phyloP scores from a whole-genome alignment of 129 eudicot genomes.

The Oenanthe sinensis region DNA sequence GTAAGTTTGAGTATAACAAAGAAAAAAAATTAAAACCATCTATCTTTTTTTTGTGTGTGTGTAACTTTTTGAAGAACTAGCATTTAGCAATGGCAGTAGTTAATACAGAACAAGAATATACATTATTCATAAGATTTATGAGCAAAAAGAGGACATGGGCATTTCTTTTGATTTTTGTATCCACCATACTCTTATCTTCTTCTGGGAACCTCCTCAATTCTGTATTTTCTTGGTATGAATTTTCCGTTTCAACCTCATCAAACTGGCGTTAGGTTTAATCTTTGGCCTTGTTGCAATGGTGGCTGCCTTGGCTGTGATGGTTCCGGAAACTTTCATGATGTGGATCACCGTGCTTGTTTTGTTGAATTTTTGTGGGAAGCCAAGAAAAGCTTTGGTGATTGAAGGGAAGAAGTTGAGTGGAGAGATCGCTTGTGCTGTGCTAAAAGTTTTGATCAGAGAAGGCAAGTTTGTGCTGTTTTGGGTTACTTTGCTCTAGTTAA shows the following conservation, averaged over 20 bases:
- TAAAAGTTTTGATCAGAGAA: background rate
- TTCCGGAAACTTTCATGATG: conserved; percentile 69
- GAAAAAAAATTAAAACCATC: background rate
- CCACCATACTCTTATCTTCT: conserved; percentile 41
- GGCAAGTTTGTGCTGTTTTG: conserved; percentile 33
- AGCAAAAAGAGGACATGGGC: conserved; percentile 68
- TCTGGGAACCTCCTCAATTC: conserved; percentile 65
- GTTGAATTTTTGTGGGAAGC: conserved; percentile 40
- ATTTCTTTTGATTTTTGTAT: conserved; percentile 35
- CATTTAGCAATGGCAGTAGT: conserved; percentile 10
- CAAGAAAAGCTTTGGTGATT: conserved; percentile 50
- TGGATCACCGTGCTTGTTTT: conserved; percentile 40
- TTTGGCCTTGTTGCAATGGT: conserved; percentile 69
- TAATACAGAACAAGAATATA: background rate
- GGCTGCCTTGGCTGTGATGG: conserved; percentile 73
- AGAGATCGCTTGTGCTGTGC: background rate
- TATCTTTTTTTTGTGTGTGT: too few relatives aligned
- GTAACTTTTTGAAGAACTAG: too few relatives aligned
- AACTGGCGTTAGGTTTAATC: conserved; percentile 35
- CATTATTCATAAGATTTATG: conserved; percentile 35
- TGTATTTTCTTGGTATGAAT: conserved; percentile 49
- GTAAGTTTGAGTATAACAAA: background rate
- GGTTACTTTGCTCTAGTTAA: conserved; percentile 58
- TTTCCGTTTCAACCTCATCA: conserved; percentile 15
- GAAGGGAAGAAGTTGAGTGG: conserved; percentile 27